These are phyloP conservation scores for Fusarium nelsonii DNA, from an alignment of 2,329 filamentous ascomycete genomes.

Conservation along the genomic window DNA sequence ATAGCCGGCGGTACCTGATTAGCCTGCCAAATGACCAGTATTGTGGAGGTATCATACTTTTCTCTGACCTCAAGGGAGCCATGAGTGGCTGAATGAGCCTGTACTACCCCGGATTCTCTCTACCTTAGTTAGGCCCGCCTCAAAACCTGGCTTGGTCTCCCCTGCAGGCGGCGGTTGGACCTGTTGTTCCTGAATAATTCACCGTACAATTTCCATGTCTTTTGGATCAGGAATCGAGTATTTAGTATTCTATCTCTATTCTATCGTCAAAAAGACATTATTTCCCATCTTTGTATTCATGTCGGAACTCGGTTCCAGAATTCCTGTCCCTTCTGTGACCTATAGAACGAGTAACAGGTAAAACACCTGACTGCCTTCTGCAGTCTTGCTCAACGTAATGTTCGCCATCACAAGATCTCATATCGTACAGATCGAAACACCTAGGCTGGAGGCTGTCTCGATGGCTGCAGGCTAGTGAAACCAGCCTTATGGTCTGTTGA, in stretches of 20 bases:
- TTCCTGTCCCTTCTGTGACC: background rate
- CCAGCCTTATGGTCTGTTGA: constrained; percentile 48
- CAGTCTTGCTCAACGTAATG: background rate
- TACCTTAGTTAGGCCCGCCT: constrained; percentile 3
- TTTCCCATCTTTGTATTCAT: background rate
- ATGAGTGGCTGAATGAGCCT: constrained; percentile 38
- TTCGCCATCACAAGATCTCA: constrained; percentile 19
- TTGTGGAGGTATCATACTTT: constrained; percentile 14
- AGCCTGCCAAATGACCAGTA: constrained; percentile 6
- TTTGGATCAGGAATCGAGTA: background rate
- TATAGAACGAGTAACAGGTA: background rate
- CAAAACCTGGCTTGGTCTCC: background rate
- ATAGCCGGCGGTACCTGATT: constrained; percentile 18
- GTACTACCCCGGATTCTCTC: constrained; percentile 44
- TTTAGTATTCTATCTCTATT: constrained; percentile 1
- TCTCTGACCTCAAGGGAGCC: background rate
- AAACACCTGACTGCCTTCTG: constrained; percentile 18
- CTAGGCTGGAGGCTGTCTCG: constrained; percentile 32
- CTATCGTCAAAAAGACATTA: background rate
- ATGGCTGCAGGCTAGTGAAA: constrained; percentile 51
- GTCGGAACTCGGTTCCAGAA: background rate
- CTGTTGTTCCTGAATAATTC: background rate
- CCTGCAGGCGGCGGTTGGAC: constrained; percentile 15
- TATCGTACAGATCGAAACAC: background rate
- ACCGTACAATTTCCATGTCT: background rate